phyloP scores from a whole-genome alignment of 306 rosid species.

The Prunus armeniaca region DNA sequence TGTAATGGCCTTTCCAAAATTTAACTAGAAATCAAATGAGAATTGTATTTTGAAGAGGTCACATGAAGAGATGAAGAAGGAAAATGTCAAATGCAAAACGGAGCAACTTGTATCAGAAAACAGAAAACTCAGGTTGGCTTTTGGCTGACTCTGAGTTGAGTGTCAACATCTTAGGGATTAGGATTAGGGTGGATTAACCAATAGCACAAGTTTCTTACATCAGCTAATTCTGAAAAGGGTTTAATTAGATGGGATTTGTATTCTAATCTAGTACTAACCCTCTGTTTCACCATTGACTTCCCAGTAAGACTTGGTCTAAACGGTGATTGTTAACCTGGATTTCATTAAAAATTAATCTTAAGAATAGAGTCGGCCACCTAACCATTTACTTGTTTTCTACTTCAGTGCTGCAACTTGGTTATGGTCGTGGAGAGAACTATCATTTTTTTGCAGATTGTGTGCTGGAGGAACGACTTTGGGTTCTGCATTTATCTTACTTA shows the following conservation, averaged over 20 bases:
- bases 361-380: background rate
- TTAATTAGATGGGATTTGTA: background rate
- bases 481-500: background rate
- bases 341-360: background rate
- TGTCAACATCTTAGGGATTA: background rate
- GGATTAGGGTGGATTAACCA: background rate
- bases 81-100: background rate
- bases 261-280: background rate
- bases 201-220: background rate
- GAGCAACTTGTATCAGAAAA: background rate
- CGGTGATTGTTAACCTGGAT: background rate
- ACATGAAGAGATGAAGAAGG: background rate
- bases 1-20: background rate
- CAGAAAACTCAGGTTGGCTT: background rate
- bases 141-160: background rate
- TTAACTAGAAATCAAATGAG: background rate
- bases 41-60: background rate
- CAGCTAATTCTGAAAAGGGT: background rate
- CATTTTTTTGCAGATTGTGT: background rate
- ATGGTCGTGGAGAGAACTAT: background rate
- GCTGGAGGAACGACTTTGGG: background rate
- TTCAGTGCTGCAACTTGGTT: background rate
- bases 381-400: background rate
- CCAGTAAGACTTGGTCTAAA: background rate
- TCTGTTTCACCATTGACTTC: background rate